Evolutionary conservation across 768 basidiomycete species (phyloP).

Genomic region (Xerocomellus amylosporus): DNA sequence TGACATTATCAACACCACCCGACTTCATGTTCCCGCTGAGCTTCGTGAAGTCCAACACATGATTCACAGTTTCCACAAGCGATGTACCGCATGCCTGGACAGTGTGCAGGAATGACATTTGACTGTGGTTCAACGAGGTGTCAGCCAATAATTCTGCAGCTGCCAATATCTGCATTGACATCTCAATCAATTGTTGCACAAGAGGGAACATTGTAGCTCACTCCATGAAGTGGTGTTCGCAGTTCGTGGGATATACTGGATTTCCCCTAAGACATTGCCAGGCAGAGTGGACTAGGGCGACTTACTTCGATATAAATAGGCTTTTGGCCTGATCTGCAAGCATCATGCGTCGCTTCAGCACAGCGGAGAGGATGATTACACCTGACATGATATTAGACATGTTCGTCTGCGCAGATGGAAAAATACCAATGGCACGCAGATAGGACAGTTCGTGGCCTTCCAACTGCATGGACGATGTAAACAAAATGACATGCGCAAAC

Average conservation of each 20-base stretch:
- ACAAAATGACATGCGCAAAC: neutral
- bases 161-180: constrained; percentile 64
- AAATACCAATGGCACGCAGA: constrained; percentile 78
- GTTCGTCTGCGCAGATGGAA: neutral
- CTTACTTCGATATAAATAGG: constrained; percentile 87
- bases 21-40: constrained; percentile 81
- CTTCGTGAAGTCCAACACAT: constrained; percentile 95
- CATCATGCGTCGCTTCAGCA: constrained; percentile 89
- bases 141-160: constrained; percentile 90
- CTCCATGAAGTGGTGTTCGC: constrained; percentile 89
- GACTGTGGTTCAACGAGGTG: constrained; percentile 75
- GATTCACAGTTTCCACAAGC: constrained; percentile 93
- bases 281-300: neutral
- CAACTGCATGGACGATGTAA: constrained; percentile 44
- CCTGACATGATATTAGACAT: constrained; percentile 37
- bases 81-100: constrained; percentile 96
- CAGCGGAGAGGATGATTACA: constrained; percentile 90
- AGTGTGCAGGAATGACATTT: constrained; percentile 85
- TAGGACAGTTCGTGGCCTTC: constrained; percentile 92
- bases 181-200: neutral
- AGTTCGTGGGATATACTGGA: constrained; percentile 85
- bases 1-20: constrained; percentile 74
- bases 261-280: constrained; percentile 7
- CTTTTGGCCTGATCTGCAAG: constrained; percentile 94
- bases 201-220: constrained; percentile 33